phyloP scores from a whole-genome alignment of 768 basidiomycete genomes.

The Trametes villosa region DNA sequence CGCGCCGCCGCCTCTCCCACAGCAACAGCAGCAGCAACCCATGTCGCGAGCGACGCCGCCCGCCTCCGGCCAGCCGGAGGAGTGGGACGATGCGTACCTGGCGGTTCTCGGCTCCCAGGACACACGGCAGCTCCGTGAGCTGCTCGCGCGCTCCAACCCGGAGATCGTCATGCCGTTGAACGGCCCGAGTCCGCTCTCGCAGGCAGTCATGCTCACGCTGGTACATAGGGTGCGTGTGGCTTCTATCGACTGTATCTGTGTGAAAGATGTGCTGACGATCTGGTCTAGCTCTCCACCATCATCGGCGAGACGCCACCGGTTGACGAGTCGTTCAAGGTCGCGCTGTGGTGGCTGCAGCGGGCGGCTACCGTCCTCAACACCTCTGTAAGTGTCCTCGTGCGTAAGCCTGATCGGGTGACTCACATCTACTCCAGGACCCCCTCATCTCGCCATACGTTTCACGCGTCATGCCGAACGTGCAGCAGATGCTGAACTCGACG shows the following conservation, averaged over 20 bases:
- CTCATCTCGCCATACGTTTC: constrained; percentile 82
- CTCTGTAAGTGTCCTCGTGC: constrained; percentile 49
- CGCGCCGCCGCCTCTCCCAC: constrained; percentile 59
- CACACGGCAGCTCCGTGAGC: constrained; percentile 69
- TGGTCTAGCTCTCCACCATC: constrained; percentile 65
- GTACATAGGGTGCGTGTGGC: constrained; percentile 70
- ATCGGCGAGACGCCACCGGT: constrained; percentile 76
- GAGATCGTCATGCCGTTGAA: constrained; percentile 81
- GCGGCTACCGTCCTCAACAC: constrained; percentile 72
- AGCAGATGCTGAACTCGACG: constrained; percentile 73
- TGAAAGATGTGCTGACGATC: constrained; percentile 1
- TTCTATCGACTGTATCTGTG: not conserved
- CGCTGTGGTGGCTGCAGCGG: constrained; percentile 88
- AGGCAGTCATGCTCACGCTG: constrained; percentile 82
- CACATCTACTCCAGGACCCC: constrained; percentile 57
- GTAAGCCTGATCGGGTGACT: constrained; percentile 5
- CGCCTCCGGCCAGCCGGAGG: constrained; percentile 64
- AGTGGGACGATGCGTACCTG: constrained; percentile 86
- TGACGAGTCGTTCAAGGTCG: constrained; percentile 81
- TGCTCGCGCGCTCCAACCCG: constrained; percentile 74
- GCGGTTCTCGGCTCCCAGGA: constrained; percentile 79
- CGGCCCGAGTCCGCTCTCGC: constrained; percentile 71
- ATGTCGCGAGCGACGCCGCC: constrained; percentile 35
- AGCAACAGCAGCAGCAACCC: constrained; percentile 51
- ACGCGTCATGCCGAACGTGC: constrained; percentile 80